Percentiles rank a stretch among this genome's conserved stretches.
phyloP scores from a whole-genome alignment of 2,329 filamentous ascomycete genomes.

The Penicillium digitatum region DNA sequence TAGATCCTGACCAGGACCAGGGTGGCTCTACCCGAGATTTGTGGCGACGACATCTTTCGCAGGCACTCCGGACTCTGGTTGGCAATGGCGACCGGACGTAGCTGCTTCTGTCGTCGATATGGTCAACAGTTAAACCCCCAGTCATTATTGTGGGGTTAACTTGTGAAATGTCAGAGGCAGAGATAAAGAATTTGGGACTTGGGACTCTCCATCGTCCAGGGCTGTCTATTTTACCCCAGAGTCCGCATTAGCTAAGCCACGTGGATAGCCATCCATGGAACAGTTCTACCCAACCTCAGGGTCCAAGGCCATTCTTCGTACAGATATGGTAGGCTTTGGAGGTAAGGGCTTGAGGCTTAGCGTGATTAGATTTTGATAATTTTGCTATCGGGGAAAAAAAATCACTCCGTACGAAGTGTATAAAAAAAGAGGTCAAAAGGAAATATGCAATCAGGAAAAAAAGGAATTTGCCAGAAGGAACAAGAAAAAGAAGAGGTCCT shows the following conservation, averaged over 20 bases:
- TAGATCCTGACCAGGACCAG: not conserved
- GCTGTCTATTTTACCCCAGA: not conserved
- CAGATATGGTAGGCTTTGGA: not conserved
- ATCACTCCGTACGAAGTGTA: not conserved
- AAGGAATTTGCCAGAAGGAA: not conserved
- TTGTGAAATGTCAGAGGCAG: too few species aligned
- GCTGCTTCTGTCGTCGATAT: not conserved
- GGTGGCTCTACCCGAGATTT: constrained; percentile 27
- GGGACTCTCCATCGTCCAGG: not conserved
- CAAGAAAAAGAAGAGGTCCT: not conserved
- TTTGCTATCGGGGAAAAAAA: not conserved
- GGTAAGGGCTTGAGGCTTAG: not conserved
- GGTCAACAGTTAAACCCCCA: not conserved
- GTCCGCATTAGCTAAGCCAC: not conserved
- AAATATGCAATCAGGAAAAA: too few species aligned
- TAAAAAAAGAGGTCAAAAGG: not conserved
- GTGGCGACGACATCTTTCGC: constrained; percentile 30
- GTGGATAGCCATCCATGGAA: not conserved
- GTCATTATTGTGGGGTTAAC: not conserved
- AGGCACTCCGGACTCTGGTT: constrained; percentile 30
- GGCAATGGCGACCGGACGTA: constrained; percentile 12
- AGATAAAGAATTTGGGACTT: not conserved
- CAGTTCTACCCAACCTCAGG: not conserved
- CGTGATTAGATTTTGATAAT: not conserved
- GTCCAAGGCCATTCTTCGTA: not conserved